Conservation (phyloP, 2,329 filamentous ascomycete genomes). For the Aspergillus pseudoglaucus region DNA sequence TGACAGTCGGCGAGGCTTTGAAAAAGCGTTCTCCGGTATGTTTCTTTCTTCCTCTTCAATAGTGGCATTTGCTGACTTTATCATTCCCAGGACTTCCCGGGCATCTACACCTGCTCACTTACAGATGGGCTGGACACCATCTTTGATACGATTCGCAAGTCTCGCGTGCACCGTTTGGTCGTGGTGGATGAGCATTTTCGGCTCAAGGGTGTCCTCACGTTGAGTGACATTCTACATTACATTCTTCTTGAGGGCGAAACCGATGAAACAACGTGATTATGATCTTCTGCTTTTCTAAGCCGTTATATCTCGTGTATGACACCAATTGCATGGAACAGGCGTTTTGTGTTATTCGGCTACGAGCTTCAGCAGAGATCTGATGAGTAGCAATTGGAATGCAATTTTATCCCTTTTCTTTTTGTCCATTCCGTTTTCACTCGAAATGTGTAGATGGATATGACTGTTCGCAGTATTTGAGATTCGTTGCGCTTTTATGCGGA, state of each 20-base stretch:
- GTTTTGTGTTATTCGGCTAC: slow-evolving; percentile 14
- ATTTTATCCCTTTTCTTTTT: background rate
- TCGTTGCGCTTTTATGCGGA: too few relatives aligned
- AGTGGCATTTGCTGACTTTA: slow-evolving; percentile 3
- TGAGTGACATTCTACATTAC: slow-evolving; percentile 95
- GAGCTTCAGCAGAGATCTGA: background rate
- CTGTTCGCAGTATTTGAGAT: too few relatives aligned
- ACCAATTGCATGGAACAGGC: slow-evolving; percentile 31
- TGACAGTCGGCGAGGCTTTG: slow-evolving; percentile 81
- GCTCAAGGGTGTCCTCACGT: slow-evolving; percentile 80
- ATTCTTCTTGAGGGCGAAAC: slow-evolving; percentile 75
- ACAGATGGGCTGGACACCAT: slow-evolving; percentile 91
- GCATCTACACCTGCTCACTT: slow-evolving; percentile 91
- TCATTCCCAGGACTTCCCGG: slow-evolving; percentile 67
- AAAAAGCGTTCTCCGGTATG: slow-evolving; percentile 71
- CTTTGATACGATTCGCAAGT: slow-evolving; percentile 93
- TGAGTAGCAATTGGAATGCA: background rate
- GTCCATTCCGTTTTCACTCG: background rate
- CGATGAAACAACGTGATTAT: slow-evolving; percentile 38
- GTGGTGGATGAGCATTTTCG: slow-evolving; percentile 85
- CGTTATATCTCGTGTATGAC: slow-evolving; percentile 2
- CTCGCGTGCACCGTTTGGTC: slow-evolving; percentile 84
- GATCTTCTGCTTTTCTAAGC: background rate
- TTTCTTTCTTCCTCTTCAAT: slow-evolving; percentile 5
- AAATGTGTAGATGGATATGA: too few relatives aligned